These are phyloP conservation scores for Tilletiaria anomala DNA, from an alignment of 1,284 basidiomycete genomes.

Conservation along the genomic window DNA sequence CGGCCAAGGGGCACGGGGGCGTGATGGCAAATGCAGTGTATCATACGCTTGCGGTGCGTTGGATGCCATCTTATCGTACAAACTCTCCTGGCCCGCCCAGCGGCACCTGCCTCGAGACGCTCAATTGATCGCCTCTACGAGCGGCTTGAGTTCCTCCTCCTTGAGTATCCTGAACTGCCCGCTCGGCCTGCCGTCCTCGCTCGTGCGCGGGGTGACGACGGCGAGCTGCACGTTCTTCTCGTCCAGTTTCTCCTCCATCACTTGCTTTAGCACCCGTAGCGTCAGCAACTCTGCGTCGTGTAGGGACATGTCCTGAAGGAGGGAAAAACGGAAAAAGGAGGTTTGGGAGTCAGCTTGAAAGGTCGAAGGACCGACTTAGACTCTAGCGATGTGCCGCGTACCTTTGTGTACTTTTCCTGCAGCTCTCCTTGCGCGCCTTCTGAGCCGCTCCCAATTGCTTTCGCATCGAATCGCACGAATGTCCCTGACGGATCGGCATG, in stretches of 20 bases:
- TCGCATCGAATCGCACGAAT: conserved; percentile 90
- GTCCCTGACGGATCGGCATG: conserved; percentile 99
- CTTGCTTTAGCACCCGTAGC: conserved; percentile 85
- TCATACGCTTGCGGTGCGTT: no score
- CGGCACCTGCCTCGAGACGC: no score
- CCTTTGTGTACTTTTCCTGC: conserved; percentile 94
- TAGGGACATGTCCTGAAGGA: conserved; percentile 69
- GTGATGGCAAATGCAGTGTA: no score
- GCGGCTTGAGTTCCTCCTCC: conserved; percentile 26
- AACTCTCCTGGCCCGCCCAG: no score
- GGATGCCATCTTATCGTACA: no score
- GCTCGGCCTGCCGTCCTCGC: conserved; percentile 26
- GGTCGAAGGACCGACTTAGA: neutral
- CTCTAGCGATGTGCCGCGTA: no score
- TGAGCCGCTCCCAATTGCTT: conserved; percentile 94
- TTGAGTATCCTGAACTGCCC: conserved; percentile 34
- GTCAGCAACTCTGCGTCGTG: conserved; percentile 74
- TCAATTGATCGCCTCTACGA: conserved; percentile 35
- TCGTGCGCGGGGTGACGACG: conserved; percentile 39
- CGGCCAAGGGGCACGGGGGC: no score
- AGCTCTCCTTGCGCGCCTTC: conserved; percentile 94
- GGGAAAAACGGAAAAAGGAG: conserved; percentile 2
- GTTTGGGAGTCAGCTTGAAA: neutral
- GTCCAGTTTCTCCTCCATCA: conserved; percentile 99
- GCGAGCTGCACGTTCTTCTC: conserved; percentile 96